phyloP scores from a whole-genome alignment of 1,139 yeast species.

The Eremothecium coryli region DNA sequence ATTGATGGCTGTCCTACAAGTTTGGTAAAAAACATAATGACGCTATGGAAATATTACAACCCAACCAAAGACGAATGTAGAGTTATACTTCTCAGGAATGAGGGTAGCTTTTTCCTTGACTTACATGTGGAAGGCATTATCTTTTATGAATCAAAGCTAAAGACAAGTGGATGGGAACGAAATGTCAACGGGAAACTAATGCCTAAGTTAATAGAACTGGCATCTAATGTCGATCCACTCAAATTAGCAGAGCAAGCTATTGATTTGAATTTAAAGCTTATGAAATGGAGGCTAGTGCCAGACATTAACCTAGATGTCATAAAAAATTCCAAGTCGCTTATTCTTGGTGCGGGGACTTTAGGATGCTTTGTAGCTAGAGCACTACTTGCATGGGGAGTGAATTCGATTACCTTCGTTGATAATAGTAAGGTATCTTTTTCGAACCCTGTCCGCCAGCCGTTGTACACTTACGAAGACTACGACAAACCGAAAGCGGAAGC shows the following conservation, averaged over 20 bases:
- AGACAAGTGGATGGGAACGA: constrained; percentile 83
- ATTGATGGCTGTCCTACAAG: constrained; percentile 44
- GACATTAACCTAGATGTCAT: constrained; percentile 59
- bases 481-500: constrained; percentile 65
- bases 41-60: constrained; percentile 38
- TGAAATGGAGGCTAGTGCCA: constrained; percentile 97
- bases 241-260: constrained; percentile 86
- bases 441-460: constrained; percentile 91
- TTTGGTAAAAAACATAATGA: constrained; percentile 56
- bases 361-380: constrained; percentile 88
- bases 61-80: constrained; percentile 34
- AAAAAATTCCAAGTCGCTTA: constrained; percentile 50
- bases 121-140: constrained; percentile 13
- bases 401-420: constrained; percentile 78
- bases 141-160: constrained; percentile 24
- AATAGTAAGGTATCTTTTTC: constrained; percentile 82
- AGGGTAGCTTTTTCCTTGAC: constrained; percentile 21
- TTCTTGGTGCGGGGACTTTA: constrained; percentile 94
- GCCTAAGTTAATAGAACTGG: constrained; percentile 77
- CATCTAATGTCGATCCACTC: constrained; percentile 67
- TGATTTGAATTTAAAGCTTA: constrained; percentile 76
- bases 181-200: constrained; percentile 61
- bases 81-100: constrained; percentile 34
- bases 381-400: constrained; percentile 88
- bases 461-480: constrained; percentile 65